A percentile compares a stretch with the other conserved stretches of the same genome.
Conservation (phyloP, 2,329 filamentous ascomycete genomes). For the Penicillium sp. region DNA sequence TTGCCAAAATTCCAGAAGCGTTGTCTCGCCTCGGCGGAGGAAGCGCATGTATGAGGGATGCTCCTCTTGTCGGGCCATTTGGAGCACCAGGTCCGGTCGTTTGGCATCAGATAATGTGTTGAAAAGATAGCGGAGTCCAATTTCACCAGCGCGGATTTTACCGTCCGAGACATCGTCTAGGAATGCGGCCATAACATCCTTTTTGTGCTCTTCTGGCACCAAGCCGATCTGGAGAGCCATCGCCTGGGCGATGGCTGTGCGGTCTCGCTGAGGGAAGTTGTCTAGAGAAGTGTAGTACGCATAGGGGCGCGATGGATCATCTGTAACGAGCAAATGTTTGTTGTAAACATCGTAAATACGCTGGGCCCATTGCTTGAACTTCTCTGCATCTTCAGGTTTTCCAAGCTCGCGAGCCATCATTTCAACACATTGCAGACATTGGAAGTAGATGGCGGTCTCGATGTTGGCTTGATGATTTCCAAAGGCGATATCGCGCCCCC, state of each 20-base stretch:
- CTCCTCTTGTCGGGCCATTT: conserved; percentile 49
- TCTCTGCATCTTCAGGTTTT: conserved; percentile 10
- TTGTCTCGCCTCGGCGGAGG: conserved; percentile 56
- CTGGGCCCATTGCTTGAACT: conserved; percentile 18
- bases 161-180: conserved; percentile 19
- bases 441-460: conserved; percentile 27
- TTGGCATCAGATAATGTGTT: conserved; percentile 23
- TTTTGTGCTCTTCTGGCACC: conserved; percentile 13
- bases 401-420: conserved; percentile 25
- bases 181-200: conserved; percentile 21
- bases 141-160: conserved; percentile 23
- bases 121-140: conserved; percentile 23
- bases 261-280: conserved; percentile 15
- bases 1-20: conserved; percentile 81
- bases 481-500: conserved; percentile 27
- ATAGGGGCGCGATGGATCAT: conserved; percentile 14
- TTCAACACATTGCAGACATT: conserved; percentile 23
- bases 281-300: conserved; percentile 26
- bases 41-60: conserved; percentile 53
- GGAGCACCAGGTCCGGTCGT: conserved; percentile 22
- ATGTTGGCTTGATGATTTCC: conserved; percentile 30
- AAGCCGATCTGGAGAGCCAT: conserved; percentile 24
- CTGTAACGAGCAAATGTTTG: conserved; percentile 19
- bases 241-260: conserved; percentile 22
- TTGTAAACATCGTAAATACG: conserved; percentile 23